phyloP scores from a whole-genome alignment of 495 filamentous ascomycete genomes.

The Penicillium goetzii region DNA sequence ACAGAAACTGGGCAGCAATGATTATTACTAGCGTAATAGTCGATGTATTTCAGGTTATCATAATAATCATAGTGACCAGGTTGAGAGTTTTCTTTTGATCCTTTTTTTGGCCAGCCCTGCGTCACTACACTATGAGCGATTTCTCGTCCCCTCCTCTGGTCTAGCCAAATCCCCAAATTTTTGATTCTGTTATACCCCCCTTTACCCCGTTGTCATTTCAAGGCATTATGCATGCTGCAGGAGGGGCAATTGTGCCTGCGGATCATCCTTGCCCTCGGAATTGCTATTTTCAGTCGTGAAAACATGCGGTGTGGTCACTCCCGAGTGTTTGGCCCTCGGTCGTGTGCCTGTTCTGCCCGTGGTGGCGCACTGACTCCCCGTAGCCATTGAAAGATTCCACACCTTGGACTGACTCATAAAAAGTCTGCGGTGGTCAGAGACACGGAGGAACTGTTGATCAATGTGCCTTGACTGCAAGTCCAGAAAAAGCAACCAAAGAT shows the following conservation, averaged over 20 bases:
- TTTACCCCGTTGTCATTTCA: neutral
- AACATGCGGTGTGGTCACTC: conserved; percentile 24
- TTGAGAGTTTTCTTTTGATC: neutral
- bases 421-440: neutral
- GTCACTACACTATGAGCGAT: conserved; percentile 21
- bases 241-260: conserved; percentile 12
- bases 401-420: neutral
- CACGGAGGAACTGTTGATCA: neutral
- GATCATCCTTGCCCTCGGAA: conserved; percentile 4
- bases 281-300: neutral
- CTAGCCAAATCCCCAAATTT: neutral
- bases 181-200: neutral
- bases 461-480: conserved; percentile 2
- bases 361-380: neutral
- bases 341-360: neutral
- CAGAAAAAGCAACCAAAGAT: neutral
- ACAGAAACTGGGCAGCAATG: neutral
- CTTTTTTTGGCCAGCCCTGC: neutral
- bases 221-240: conserved; percentile 9
- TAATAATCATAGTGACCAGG: conserved; percentile 1
- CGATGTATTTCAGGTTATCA: neutral
- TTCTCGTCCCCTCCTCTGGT: conserved; percentile 5
- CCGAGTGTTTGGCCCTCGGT: neutral
- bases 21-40: neutral
- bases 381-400: neutral